Conservation (phyloP, 768 basidiomycete genomes). For the Zangia roseola region DNA sequence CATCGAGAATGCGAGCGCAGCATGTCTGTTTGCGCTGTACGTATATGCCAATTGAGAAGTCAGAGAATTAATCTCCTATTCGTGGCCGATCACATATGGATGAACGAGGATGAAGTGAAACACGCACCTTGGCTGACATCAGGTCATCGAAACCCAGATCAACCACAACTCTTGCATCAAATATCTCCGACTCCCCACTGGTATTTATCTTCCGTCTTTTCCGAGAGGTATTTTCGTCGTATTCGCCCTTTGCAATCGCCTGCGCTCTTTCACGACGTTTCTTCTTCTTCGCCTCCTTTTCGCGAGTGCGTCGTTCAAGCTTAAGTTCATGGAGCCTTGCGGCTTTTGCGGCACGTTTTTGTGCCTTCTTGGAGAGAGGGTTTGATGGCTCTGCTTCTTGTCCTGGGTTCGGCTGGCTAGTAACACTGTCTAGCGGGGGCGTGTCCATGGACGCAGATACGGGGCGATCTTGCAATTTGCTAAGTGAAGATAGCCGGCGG, state of each 20-base stretch:
- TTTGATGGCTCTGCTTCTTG: constrained; percentile 12
- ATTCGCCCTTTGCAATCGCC: constrained; percentile 48
- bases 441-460: constrained; percentile 18
- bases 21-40: constrained; percentile 82
- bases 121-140: constrained; percentile 88
- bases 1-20: constrained; percentile 64
- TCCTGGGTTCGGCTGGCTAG: constrained; percentile 14
- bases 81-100: constrained; percentile 9
- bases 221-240: constrained; percentile 28
- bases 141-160: constrained; percentile 92
- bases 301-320: constrained; percentile 69
- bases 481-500: constrained; percentile 10
- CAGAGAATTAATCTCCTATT: constrained; percentile 87
- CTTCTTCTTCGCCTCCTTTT: constrained; percentile 74
- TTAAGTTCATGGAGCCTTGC: constrained; percentile 65
- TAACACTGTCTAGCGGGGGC: constrained; percentile 7
- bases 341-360: constrained; percentile 73
- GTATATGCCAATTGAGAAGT: constrained; percentile 89
- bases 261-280: constrained; percentile 63
- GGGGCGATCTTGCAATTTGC: constrained; percentile 3
- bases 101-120: constrained; percentile 13
- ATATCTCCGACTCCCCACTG: constrained; percentile 41
- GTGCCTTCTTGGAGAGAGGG: constrained; percentile 70
- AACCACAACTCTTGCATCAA: constrained; percentile 68
- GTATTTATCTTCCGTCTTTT: constrained; percentile 25